phyloP scores from a whole-genome alignment of 164 flowering plant genomes.

The Litsea cubeba region DNA sequence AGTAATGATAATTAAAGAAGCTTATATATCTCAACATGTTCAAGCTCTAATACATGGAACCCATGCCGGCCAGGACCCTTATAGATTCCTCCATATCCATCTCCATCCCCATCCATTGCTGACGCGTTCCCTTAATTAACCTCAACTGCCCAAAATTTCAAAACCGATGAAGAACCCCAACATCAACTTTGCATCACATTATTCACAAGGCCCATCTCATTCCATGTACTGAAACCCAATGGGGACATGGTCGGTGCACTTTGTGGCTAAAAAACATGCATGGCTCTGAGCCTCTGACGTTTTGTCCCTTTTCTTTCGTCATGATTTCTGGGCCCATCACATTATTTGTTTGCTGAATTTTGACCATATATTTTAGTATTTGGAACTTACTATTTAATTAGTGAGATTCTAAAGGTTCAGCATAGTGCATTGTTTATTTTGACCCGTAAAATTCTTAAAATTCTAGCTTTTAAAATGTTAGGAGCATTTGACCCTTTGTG shows the following conservation, averaged over 20 bases:
- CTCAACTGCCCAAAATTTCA: background rate
- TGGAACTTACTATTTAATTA: too few species aligned
- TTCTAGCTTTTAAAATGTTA: too few species aligned
- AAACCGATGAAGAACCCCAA: background rate
- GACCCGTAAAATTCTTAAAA: accelerated
- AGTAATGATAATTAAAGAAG: too few species aligned
- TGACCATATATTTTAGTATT: too few species aligned
- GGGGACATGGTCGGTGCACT: conserved; percentile 1
- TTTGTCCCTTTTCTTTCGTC: background rate
- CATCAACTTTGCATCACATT: background rate
- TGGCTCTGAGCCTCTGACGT: too few species aligned
- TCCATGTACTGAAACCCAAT: background rate
- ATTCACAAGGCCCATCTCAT: too few species aligned
- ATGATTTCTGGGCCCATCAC: background rate
- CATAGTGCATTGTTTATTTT: too few species aligned
- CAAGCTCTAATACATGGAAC: background rate
- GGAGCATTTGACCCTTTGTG: too few species aligned
- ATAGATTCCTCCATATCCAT: background rate
- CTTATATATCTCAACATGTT: too few species aligned
- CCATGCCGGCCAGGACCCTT: background rate
- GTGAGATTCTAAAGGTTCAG: too few species aligned
- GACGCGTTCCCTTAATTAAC: background rate
- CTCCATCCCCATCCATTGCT: background rate
- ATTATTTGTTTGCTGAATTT: too few species aligned
- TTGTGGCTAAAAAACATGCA: background rate